Evolutionary conservation across 2,329 filamentous ascomycete species (phyloP), one percentile per base, ranked within the genome.

Genomic region (Botrytis fabae): DNA sequence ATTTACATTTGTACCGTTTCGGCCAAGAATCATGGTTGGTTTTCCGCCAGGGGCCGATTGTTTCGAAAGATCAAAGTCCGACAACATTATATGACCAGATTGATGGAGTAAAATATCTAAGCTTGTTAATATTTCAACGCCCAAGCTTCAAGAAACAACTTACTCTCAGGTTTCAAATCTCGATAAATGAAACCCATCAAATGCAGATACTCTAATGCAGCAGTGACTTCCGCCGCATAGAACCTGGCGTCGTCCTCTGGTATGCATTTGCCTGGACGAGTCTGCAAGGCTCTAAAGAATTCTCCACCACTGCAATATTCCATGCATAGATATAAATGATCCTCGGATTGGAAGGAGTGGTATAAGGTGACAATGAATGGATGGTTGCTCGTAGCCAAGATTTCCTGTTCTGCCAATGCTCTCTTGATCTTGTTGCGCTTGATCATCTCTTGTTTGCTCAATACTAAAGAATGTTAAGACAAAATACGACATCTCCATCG

Each of bases 401-500:
- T 99, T 83, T 99, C 96, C 82, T 98, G 96, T 84, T 99, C 96
- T 54, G 96, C 96, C 78, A 99, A 87, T 22, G 96, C 96, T 81
- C 96, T 91, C 88, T 99, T 99, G 85, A 99, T 99, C 88, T 99
- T 99, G 87, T 99, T 99, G 73, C 96, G 92, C 86, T 99, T 99
- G 84, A 99, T 99, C 96, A 99, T 99, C 83, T 99, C 96, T 86
- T 98, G 98, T 85, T 99, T 99, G 87, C 95, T 98, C 83, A 99
- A 82, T 9, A 99, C 96, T 98, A 81, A 25, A 70, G 69, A 83
- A 78, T 63, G 75, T 76, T 73, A 81, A 81, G 77, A 69, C 60
- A 64, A 10, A 28, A 35, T 18, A 61, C 32, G n/a, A 12, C 25
- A 6, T 20, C 2, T 38, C 20, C 1, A 63, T 59, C 66, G 28